phyloP scores from a whole-genome alignment of 2,329 filamentous ascomycete species.

The Nemania sp. region DNA sequence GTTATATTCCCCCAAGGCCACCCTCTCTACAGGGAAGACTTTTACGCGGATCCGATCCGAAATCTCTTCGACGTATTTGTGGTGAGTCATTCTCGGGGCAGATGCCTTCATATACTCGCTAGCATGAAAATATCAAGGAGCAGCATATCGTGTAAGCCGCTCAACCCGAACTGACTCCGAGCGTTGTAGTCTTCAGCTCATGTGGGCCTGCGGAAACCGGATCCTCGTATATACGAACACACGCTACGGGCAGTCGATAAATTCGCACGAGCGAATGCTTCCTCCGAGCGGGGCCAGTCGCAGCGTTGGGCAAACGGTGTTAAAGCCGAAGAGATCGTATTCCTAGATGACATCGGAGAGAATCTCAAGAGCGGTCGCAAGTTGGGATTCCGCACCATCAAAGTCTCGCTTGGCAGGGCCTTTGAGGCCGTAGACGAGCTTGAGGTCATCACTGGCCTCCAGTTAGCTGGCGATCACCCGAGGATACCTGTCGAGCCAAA shows the following conservation, averaged over 20 bases:
- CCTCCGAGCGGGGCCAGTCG: conserved; percentile 44
- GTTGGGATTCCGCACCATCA: conserved; percentile 80
- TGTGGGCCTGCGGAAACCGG: conserved; percentile 85
- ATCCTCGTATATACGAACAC: conserved; percentile 77
- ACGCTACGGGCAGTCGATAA: conserved; percentile 70
- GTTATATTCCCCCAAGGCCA: conserved; percentile 82
- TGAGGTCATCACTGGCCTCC: conserved; percentile 73
- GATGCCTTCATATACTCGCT: neutral
- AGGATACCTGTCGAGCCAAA: conserved; percentile 52
- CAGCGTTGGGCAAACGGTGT: conserved; percentile 58
- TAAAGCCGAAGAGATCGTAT: conserved; percentile 71
- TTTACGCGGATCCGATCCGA: conserved; percentile 61
- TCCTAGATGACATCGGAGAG: conserved; percentile 92
- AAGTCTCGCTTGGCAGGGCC: conserved; percentile 77
- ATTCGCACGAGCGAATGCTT: conserved; percentile 59
- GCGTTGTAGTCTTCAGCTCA: conserved; percentile 68
- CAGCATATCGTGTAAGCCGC: neutral
- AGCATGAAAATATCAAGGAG: neutral
- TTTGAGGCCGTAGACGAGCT: conserved; percentile 82
- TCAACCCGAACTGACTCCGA: neutral
- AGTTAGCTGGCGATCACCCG: conserved; percentile 60
- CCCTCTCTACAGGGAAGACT: conserved; percentile 61
- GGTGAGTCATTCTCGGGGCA: neutral
- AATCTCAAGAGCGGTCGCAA: conserved; percentile 82
- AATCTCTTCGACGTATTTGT: conserved; percentile 84